Percentiles rank a stretch among this genome's conserved stretches.
Evolutionary conservation across 2,329 filamentous ascomycete species (phyloP).

Genomic region (Tolypocladium album): DNA sequence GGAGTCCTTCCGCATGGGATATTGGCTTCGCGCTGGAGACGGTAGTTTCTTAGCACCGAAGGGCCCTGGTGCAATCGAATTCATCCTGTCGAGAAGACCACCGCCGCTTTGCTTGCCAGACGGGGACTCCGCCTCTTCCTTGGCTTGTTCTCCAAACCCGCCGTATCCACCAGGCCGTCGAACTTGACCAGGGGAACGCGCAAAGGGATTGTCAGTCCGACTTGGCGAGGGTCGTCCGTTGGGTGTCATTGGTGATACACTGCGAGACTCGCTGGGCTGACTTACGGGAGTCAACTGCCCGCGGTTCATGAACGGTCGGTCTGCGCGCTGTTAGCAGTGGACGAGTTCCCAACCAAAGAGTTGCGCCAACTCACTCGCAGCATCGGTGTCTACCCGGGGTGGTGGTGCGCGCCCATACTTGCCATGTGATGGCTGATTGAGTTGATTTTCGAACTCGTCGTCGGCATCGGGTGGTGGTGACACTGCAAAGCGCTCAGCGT

Average conservation of each 20-base stretch:
- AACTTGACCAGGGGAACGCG: slow-evolving; percentile 14
- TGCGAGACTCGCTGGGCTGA: slow-evolving; percentile 46
- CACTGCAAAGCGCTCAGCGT: slow-evolving; percentile 13
- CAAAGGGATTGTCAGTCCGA: slow-evolving; percentile 33
- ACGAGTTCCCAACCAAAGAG: neutral
- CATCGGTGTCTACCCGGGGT: slow-evolving; percentile 38
- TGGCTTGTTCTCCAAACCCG: slow-evolving; percentile 21
- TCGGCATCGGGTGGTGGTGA: slow-evolving; percentile 25
- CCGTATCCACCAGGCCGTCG: slow-evolving; percentile 37
- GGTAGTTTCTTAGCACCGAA: slow-evolving; percentile 41
- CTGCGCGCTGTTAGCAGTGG: neutral
- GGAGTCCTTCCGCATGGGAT: slow-evolving; percentile 19
- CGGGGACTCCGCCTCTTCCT: neutral
- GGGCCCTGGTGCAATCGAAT: slow-evolving; percentile 55
- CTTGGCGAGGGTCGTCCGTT: slow-evolving; percentile 30
- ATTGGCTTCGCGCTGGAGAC: slow-evolving; percentile 20
- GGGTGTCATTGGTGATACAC: slow-evolving; percentile 52
- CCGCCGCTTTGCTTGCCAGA: slow-evolving; percentile 7
- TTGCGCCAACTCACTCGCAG: slow-evolving; percentile 34
- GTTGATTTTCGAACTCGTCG: slow-evolving; percentile 14
- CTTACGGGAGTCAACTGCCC: slow-evolving; percentile 55
- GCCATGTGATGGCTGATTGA: slow-evolving; percentile 14
- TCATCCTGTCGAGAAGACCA: slow-evolving; percentile 48
- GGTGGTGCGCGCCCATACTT: slow-evolving; percentile 32
- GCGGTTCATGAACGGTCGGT: slow-evolving; percentile 31